Evolutionary conservation across 805 yeast species (phyloP).

Genomic region (Saccharomycopsis javanensis): DNA sequence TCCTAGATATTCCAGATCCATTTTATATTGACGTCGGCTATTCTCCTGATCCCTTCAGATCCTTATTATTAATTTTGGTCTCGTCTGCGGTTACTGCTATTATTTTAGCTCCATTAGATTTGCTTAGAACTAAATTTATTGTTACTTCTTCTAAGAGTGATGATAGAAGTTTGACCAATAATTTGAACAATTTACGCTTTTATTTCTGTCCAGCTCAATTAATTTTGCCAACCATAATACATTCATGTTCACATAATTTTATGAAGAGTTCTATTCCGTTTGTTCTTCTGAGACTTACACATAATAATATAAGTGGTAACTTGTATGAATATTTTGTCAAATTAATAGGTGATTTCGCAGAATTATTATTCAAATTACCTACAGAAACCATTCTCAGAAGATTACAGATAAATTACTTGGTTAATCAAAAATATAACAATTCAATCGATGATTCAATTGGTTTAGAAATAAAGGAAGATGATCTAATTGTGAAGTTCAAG

Average conservation of each 20-base stretch:
- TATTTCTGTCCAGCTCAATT: constrained; percentile 49
- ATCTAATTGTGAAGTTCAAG: constrained; percentile 47
- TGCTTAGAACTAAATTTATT: constrained; percentile 69
- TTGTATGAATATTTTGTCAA: constrained; percentile 44
- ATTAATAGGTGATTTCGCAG: constrained; percentile 52
- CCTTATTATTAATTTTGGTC: constrained; percentile 56
- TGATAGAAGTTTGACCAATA: constrained; percentile 62
- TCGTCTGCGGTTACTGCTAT: constrained; percentile 69
- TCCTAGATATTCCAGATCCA: constrained; percentile 80
- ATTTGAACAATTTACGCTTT: constrained; percentile 43
- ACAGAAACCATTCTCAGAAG: constrained; percentile 78
- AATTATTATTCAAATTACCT: constrained; percentile 71
- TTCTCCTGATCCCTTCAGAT: constrained; percentile 62
- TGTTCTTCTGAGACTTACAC: constrained; percentile 46
- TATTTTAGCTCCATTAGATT: constrained; percentile 67
- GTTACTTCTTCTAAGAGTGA: constrained; percentile 48
- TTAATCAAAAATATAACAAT: constrained; percentile 25
- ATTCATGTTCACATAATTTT: constrained; percentile 49
- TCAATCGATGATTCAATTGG: constrained; percentile 31
- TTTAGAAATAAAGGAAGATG: constrained; percentile 36
- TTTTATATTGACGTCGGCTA: constrained; percentile 73
- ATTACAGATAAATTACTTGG: constrained; percentile 64
- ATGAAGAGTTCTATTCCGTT: constrained; percentile 62
- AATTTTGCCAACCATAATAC: constrained; percentile 56
- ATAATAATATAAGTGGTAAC: constrained; percentile 58